Base-by-base conservation (phyloP, 352 stramenopile genomes). In the Phytophthora aleatoria region DNA sequence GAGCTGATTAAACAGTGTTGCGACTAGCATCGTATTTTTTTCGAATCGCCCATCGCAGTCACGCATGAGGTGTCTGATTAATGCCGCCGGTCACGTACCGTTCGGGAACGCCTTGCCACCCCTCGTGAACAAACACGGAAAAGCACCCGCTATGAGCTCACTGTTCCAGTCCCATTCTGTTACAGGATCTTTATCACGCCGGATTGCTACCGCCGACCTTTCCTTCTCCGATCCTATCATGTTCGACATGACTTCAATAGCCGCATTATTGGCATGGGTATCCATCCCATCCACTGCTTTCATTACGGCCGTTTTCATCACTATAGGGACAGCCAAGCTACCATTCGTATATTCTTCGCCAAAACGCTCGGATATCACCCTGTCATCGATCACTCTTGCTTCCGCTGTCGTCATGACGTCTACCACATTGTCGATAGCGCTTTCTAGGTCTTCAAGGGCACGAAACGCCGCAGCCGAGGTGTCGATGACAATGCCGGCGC, bases 1-100 rank as follows among this genome's bases (percentile, higher is more conserved):
- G 9, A 57, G 9, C 12, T 47, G 35, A 26, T 57, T 57, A 11
- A 57, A 57, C 27, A 52, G 27, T 33, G 28, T 52, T 28, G 47
- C 47, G 1, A 52, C 13, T 1, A 52, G 10, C 1, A 3, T 41
- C 12, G 36, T 6, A 24, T 16, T 27, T 3, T 13, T 26, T 27
- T 39, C 47, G 13, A 52, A 52, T 26, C 27, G 7, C 2, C 47
- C 47, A 52, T 41, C 47, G 13, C 27, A 52, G 9, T 28, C 28
- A 4, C 13, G 6, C 45, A 51, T 51, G 16, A 51, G 35, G 10
- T 51, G 45, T 0, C n/a, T 1, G 3, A 39, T 26, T 2, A 52
- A 33, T 33, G 28, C 28, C 28, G 28, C 7, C 28, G 31, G 28
- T 39, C 28, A 41, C 7, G 42, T 28, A 13, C 20, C 42, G 13